These are phyloP conservation scores for Oenanthe sinensis DNA, from an alignment of 129 eudicot genomes.

Conservation along the genomic window DNA sequence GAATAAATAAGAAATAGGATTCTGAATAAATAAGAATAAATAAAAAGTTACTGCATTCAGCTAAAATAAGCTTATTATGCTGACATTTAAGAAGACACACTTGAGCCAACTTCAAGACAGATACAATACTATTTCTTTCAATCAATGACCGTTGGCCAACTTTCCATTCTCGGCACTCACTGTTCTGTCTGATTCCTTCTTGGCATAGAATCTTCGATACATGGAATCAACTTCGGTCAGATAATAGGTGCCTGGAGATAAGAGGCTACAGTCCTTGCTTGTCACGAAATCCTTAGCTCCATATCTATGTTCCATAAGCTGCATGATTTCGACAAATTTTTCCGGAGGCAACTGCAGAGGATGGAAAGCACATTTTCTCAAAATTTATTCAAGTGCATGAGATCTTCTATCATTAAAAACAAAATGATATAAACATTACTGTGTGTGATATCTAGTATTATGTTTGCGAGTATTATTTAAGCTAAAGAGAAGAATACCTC, in stretches of 20 bases:
- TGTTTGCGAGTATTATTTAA: background rate
- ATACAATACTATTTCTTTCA: background rate
- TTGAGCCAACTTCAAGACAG: background rate
- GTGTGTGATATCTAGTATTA: background rate
- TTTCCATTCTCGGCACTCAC: conserved; percentile 17
- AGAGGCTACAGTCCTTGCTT: conserved; percentile 46
- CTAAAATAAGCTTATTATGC: conserved; percentile 10
- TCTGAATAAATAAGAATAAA: background rate
- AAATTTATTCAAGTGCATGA: background rate
- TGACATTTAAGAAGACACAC: background rate
- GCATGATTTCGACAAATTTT: conserved; percentile 73
- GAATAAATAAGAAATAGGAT: background rate
- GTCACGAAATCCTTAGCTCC: conserved; percentile 68
- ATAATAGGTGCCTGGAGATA: conserved; percentile 49
- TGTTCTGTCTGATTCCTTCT: conserved; percentile 31
- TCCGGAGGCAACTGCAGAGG: conserved; percentile 67
- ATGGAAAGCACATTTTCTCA: background rate
- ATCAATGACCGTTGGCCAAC: conserved; percentile 76
- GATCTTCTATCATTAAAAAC: too few species aligned
- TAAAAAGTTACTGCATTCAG: background rate
- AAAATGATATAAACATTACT: background rate
- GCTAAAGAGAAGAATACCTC: conserved; percentile 46
- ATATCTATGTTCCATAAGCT: conserved; percentile 91
- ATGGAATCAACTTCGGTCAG: conserved; percentile 60
- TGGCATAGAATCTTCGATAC: conserved; percentile 85